Evolutionary conservation across 345 rosid species (phyloP).

Genomic region (Moringa oleifera): DNA sequence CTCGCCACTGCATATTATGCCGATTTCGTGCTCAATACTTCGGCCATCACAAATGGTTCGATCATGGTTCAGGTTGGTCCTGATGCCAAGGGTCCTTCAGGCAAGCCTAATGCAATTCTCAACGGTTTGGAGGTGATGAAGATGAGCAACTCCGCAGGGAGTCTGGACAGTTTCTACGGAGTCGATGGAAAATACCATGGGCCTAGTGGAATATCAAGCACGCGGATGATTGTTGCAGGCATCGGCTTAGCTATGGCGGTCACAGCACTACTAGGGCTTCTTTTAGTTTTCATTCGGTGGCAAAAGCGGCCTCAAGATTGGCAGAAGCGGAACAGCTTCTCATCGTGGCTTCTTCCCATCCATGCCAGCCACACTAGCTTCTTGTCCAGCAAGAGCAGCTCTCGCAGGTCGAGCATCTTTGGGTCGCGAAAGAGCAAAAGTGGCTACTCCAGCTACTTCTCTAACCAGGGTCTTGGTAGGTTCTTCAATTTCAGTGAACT

Average conservation of each 20-base stretch:
- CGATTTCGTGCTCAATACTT: conserved; percentile 50
- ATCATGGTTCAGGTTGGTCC: conserved; percentile 67
- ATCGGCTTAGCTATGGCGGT: conserved; percentile 48
- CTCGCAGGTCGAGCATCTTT: conserved; percentile 45
- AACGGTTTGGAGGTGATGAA: conserved; percentile 79
- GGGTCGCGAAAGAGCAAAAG: conserved; percentile 57
- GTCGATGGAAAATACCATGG: conserved; percentile 32
- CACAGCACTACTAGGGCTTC: conserved; percentile 41
- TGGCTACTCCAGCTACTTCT: conserved; percentile 45
- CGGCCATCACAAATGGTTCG: conserved; percentile 40
- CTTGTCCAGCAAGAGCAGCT: conserved; percentile 53
- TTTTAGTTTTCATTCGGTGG: conserved; percentile 39
- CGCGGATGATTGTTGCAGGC: conserved; percentile 48
- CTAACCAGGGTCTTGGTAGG: conserved; percentile 57
- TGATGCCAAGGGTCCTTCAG: conserved; percentile 25
- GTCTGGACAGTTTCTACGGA: conserved; percentile 47
- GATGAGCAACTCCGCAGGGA: conserved; percentile 49
- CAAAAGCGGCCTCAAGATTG: conserved; percentile 53
- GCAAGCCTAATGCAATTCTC: conserved; percentile 51
- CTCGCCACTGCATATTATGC: conserved; percentile 49
- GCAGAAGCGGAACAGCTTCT: conserved; percentile 57
- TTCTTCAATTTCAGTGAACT: conserved; percentile 56
- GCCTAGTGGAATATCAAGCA: conserved; percentile 8
- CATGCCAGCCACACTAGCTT: conserved; percentile 36
- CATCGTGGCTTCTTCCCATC: conserved; percentile 69